These are phyloP conservation scores for Physcomitrium patens DNA, from an alignment of 225 moss, liverwort and hornwort genomes.

Conservation along the genomic window DNA sequence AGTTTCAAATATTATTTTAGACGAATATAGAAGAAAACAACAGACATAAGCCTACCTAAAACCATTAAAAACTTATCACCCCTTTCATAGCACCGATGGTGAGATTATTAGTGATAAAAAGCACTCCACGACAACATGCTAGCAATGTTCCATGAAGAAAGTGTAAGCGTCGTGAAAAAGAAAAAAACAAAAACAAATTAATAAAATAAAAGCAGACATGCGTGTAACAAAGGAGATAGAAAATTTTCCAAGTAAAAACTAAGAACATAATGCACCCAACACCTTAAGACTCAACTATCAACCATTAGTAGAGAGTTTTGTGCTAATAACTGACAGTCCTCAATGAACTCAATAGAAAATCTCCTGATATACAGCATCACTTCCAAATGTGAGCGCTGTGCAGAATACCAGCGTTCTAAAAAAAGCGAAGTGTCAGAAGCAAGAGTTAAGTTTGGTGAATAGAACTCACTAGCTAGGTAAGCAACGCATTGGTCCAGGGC, in stretches of 20 bases:
- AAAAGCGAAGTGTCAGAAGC: conserved; percentile 20
- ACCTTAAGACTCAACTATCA: not conserved
- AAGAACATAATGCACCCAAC: not conserved
- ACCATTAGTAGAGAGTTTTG: not conserved
- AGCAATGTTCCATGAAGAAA: not conserved
- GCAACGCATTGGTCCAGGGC: conserved; percentile 81
- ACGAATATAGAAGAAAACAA: not conserved
- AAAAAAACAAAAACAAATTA: too few relatives aligned
- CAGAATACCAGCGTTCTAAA: conserved; percentile 5
- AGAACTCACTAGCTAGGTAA: conserved; percentile 46
- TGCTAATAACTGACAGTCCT: conserved; percentile 5
- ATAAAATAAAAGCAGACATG: not conserved
- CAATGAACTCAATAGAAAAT: not conserved
- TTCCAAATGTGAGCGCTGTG: conserved; percentile 14
- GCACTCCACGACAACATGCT: too few relatives aligned
- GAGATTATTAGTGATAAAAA: not conserved
- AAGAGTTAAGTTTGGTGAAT: conserved; percentile 25
- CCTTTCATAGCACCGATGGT: not conserved
- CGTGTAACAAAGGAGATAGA: not conserved
- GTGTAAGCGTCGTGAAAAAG: too few relatives aligned
- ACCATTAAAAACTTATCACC: not conserved
- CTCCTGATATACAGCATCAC: not conserved
- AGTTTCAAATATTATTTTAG: not conserved
- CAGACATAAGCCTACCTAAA: not conserved
- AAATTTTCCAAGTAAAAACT: not conserved